Percentiles rank a stretch among this genome's conserved stretches.
These are phyloP conservation scores for Trametes elegans DNA, from an alignment of 768 basidiomycete species.

Conservation along the genomic window DNA sequence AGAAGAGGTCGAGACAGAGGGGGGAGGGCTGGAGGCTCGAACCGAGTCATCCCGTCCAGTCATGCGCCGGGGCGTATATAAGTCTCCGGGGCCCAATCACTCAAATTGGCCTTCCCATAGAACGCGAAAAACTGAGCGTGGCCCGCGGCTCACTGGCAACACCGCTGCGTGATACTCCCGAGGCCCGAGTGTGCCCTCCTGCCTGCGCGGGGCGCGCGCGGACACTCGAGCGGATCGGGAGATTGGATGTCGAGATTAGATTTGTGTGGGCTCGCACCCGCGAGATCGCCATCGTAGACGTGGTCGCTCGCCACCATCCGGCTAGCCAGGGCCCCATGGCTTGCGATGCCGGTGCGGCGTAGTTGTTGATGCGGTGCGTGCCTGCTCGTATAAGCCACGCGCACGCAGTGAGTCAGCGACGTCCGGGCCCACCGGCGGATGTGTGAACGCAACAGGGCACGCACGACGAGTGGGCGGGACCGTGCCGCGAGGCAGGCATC, in stretches of 20 bases:
- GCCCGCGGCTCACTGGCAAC: constrained; percentile 2
- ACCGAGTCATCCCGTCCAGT: not conserved
- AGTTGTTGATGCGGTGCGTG: not conserved
- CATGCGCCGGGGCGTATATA: constrained; percentile 5
- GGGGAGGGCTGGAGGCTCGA: not conserved
- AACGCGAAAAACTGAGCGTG: constrained; percentile 2
- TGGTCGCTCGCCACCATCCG: too few relatives aligned
- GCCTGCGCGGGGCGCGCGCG: not conserved
- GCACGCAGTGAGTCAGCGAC: not conserved
- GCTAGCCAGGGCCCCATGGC: too few relatives aligned
- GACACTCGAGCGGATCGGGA: constrained; percentile 12
- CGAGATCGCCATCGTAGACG: not conserved
- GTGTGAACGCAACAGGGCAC: not conserved
- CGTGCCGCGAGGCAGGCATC: not conserved
- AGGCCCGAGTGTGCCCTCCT: too few relatives aligned
- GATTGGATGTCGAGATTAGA: constrained; percentile 13
- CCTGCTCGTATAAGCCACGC: not conserved
- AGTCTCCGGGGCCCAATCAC: constrained; percentile 1
- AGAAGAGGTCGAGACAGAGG: not conserved
- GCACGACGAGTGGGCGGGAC: not conserved
- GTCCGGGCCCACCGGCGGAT: not conserved
- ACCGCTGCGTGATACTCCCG: constrained; percentile 11
- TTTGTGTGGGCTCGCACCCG: not conserved
- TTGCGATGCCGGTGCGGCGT: too few relatives aligned
- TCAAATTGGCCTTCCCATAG: constrained; percentile 7